A percentile compares a stretch with the other conserved stretches of the same genome.
These are phyloP conservation scores for Nevesoporus exiguus DNA, from an alignment of 768 basidiomycete genomes.

Conservation along the genomic window DNA sequence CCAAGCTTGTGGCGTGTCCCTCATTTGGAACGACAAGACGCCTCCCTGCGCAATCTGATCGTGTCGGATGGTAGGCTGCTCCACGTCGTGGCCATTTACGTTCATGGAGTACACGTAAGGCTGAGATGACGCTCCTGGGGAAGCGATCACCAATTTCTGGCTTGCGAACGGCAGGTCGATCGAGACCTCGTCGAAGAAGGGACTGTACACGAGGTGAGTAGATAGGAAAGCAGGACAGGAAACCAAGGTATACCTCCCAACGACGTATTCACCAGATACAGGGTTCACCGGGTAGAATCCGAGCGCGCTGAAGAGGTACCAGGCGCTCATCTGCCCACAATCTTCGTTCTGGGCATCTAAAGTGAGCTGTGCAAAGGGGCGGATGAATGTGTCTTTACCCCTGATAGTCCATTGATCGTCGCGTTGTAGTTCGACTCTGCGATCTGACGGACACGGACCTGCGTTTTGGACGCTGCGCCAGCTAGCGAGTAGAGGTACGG, in stretches of 20 bases:
- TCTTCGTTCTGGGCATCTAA: conserved; percentile 65
- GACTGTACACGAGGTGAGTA: conserved; percentile 25
- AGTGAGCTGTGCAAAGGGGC: background rate
- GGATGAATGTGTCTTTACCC: conserved; percentile 40
- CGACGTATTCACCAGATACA: conserved; percentile 67
- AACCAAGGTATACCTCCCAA: conserved; percentile 55
- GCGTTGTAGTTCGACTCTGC: conserved; percentile 63
- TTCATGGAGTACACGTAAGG: conserved; percentile 59
- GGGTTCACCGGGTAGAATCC: conserved; percentile 88
- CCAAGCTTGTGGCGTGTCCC: conserved; percentile 45
- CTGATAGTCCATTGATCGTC: conserved; percentile 66
- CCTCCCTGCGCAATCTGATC: conserved; percentile 59
- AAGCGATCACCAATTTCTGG: conserved; percentile 45
- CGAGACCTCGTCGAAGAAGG: conserved; percentile 52
- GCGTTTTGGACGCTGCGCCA: conserved; percentile 66
- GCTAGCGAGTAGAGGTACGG: conserved; percentile 78
- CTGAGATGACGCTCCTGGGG: conserved; percentile 54
- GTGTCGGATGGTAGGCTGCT: conserved; percentile 53
- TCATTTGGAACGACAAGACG: conserved; percentile 64
- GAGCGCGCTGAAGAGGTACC: conserved; percentile 80
- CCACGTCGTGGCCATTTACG: conserved; percentile 48
- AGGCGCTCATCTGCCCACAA: conserved; percentile 88
- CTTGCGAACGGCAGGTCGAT: conserved; percentile 47
- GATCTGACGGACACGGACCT: conserved; percentile 67
- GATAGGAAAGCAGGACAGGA: background rate